phyloP scores from a whole-genome alignment of 441 rosid genomes.

The Rhodomyrtus psidioides region DNA sequence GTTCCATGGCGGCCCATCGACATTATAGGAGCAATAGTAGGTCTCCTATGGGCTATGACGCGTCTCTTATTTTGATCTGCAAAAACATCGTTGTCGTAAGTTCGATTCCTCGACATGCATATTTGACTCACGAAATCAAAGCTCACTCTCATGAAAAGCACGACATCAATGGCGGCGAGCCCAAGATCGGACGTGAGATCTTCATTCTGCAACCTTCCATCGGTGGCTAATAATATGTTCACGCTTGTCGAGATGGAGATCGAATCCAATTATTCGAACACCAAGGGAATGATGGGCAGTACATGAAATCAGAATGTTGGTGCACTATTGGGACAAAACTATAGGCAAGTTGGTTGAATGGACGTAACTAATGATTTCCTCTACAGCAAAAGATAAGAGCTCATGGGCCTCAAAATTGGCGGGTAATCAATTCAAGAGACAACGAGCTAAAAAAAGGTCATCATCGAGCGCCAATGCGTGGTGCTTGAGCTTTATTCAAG shows the following conservation, averaged over 20 bases:
- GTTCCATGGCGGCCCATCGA: too few species aligned
- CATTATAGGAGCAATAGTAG: too few species aligned
- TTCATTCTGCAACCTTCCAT: not conserved
- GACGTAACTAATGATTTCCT: not conserved
- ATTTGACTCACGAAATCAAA: not conserved
- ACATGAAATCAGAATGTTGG: not conserved
- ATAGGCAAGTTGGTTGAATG: not conserved
- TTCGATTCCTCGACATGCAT: not conserved
- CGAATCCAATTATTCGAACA: not conserved
- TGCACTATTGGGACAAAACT: not conserved
- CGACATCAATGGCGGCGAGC: not conserved
- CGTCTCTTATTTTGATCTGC: not conserved
- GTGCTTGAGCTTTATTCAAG: not conserved
- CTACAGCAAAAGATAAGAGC: not conserved
- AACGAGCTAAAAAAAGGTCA: not conserved
- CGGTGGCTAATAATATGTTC: not conserved
- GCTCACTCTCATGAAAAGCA: not conserved
- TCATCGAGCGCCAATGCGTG: not conserved
- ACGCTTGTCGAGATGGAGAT: not conserved
- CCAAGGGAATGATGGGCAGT: not conserved
- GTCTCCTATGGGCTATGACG: too few species aligned
- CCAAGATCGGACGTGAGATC: constrained; percentile 3
- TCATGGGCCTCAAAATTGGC: not conserved
- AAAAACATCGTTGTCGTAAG: not conserved
- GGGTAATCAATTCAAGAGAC: not conserved